These are phyloP conservation scores for Pyricularia pennisetigena DNA, from an alignment of 2,329 filamentous ascomycete genomes.

Conservation along the genomic window DNA sequence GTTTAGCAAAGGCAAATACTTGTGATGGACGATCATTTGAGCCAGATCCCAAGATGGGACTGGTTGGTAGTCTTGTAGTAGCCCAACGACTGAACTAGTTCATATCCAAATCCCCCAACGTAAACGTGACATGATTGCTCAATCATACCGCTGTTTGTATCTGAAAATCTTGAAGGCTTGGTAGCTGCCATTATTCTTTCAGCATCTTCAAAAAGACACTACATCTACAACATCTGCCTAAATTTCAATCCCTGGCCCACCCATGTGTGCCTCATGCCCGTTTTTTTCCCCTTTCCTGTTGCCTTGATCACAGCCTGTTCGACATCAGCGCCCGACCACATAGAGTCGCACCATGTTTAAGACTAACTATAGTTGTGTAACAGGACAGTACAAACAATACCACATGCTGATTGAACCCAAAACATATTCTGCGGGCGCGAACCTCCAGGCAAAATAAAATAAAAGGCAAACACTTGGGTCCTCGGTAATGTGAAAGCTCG, in stretches of 20 bases:
- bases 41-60: neutral
- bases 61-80: neutral
- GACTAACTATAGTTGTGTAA: neutral
- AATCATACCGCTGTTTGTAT: neutral
- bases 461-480: neutral
- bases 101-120: neutral
- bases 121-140: neutral
- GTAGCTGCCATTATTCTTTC: neutral
- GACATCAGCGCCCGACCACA: neutral
- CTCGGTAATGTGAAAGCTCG: neutral
- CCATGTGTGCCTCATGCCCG: neutral
- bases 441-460: neutral
- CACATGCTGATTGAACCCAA: neutral
- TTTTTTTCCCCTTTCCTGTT: no score
- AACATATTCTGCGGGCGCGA: neutral
- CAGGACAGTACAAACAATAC: neutral
- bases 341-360: neutral
- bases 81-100: neutral
- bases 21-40: slow-evolving; percentile 24
- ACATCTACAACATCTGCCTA: neutral
- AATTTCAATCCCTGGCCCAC: neutral
- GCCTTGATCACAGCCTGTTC: neutral
- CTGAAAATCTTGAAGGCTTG: neutral
- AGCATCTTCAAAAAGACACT: neutral
- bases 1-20: slow-evolving; percentile 66